phyloP scores from a whole-genome alignment of 1,284 basidiomycete genomes.

The Moesziomyces antarcticus region DNA sequence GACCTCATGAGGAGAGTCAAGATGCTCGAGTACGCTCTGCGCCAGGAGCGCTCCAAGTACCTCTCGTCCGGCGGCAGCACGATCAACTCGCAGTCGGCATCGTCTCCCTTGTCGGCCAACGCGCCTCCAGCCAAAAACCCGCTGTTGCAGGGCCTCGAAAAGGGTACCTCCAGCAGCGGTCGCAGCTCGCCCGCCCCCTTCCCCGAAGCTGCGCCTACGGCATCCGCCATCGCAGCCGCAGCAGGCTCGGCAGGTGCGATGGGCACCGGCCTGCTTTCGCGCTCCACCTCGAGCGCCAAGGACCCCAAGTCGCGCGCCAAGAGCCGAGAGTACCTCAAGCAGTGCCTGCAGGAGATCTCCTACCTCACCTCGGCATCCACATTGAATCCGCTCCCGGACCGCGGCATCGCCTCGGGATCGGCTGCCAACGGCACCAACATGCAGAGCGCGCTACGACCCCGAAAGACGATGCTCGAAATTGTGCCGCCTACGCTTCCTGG shows the following conservation, averaged over 20 bases:
- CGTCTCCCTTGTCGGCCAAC: constrained; percentile 29
- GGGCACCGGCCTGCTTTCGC: constrained; percentile 28
- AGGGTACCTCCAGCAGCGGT: constrained; percentile 45
- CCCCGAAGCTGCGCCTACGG: constrained; percentile 17
- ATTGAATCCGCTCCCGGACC: constrained; percentile 82
- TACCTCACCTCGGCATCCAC: constrained; percentile 96
- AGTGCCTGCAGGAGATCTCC: constrained; percentile 96
- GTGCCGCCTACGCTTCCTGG: constrained; percentile 37
- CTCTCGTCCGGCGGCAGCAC: constrained; percentile 28
- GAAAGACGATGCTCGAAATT: constrained; percentile 52
- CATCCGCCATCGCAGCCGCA: constrained; percentile 24
- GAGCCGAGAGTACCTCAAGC: constrained; percentile 96
- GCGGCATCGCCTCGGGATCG: constrained; percentile 39
- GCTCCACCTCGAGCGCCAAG: constrained; percentile 71
- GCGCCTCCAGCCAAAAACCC: constrained; percentile 40
- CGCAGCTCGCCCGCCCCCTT: constrained; percentile 53
- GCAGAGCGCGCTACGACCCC: constrained; percentile 37
- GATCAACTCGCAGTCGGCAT: constrained; percentile 14
- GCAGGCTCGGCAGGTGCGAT: constrained; percentile 19
- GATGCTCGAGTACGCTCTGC: constrained; percentile 88
- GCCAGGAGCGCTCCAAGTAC: constrained; percentile 76
- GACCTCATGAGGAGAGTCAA: constrained; percentile 95
- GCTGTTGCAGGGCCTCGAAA: constrained; percentile 47
- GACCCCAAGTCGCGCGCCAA: constrained; percentile 93
- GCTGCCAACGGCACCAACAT: constrained; percentile 20